A percentile compares a stretch with the other conserved stretches of the same genome.
Conservation (phyloP, 768 basidiomycete genomes). For the Suillus luteus region DNA sequence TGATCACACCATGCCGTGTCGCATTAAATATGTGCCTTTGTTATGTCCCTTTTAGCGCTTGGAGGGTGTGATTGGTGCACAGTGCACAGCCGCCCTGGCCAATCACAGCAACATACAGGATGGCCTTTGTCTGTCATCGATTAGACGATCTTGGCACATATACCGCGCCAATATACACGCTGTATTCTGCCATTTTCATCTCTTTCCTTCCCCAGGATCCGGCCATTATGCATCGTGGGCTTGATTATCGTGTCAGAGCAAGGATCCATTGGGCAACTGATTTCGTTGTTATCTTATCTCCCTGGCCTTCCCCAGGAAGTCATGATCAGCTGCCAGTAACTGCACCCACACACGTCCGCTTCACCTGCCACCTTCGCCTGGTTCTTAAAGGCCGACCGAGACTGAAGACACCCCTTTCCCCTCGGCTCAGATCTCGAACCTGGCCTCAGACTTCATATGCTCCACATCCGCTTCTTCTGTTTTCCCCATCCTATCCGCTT, state of each 20-base stretch:
- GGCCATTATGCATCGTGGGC: conserved; percentile 15
- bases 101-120: background rate
- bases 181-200: background rate
- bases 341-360: background rate
- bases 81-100: background rate
- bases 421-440: conserved; percentile 1
- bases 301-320: background rate
- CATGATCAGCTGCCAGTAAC: background rate
- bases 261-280: background rate
- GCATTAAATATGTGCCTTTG: conserved; percentile 16
- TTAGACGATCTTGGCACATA: background rate
- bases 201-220: background rate
- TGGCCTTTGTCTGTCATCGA: conserved; percentile 1
- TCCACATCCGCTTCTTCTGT: background rate
- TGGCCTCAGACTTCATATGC: background rate
- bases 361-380: background rate
- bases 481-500: conserved; percentile 1
- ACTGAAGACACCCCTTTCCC: background rate
- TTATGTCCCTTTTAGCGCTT: conserved; percentile 7
- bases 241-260: conserved; percentile 10
- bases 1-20: conserved; percentile 16
- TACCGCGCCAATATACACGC: background rate
- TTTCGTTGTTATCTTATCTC: conserved; percentile 8
- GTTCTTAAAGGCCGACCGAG: conserved; percentile 2
- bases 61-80: background rate